Percentiles rank a stretch among this genome's conserved stretches.
Conservation (phyloP, 129 eudicot genomes). For the Lonicera japonica region DNA sequence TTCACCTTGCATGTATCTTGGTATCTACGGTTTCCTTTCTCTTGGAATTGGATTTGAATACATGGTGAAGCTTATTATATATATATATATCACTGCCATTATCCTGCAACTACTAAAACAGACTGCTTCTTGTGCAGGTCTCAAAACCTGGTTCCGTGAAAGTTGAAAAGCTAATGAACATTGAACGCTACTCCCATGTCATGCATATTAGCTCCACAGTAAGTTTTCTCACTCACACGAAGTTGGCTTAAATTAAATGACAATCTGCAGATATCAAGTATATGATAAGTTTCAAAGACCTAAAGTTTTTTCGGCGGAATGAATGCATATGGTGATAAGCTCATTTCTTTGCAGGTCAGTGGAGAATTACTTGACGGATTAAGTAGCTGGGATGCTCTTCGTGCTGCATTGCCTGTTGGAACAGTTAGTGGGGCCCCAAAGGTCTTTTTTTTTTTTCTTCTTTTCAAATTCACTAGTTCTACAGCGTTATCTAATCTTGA, state of each 20-base stretch:
- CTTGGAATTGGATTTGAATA: too few relatives aligned
- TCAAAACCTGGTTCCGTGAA: constrained; percentile 92
- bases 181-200: constrained; percentile 97
- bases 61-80: too few relatives aligned
- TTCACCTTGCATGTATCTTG: too few relatives aligned
- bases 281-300: too few relatives aligned
- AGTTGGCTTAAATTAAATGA: too few relatives aligned
- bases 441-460: constrained; percentile 31
- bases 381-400: constrained; percentile 92
- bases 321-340: not conserved
- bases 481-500: not conserved
- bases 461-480: not conserved
- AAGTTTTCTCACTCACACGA: constrained; percentile 17
- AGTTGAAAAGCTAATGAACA: constrained; percentile 87
- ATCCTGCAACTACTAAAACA: constrained; percentile 14
- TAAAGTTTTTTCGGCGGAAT: too few relatives aligned
- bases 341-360: constrained; percentile 52
- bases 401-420: constrained; percentile 98
- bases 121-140: constrained; percentile 45
- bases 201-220: constrained; percentile 99
- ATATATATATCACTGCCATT: not conserved
- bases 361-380: constrained; percentile 78
- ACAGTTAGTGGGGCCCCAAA: constrained; percentile 99
- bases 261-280: too few relatives aligned
- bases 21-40: too few relatives aligned